Evolutionary conservation across 2,329 filamentous ascomycete species (phyloP).

Genomic region (Colletotrichum noveboracense): DNA sequence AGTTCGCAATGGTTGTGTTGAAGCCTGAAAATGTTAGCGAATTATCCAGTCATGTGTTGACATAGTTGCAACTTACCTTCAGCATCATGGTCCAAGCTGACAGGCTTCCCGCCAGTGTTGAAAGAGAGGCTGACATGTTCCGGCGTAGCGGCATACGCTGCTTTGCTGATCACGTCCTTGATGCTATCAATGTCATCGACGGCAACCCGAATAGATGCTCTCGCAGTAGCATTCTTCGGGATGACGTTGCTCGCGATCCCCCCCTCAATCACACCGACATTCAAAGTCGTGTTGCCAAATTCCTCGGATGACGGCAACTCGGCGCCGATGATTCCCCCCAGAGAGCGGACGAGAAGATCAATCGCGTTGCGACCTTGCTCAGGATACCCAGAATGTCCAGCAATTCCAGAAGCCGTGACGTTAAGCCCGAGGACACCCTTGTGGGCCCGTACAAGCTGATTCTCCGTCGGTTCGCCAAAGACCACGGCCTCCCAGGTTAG

Average conservation of each 20-base stretch:
- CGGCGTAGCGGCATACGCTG: slow-evolving; percentile 56
- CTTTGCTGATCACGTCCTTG: slow-evolving; percentile 54
- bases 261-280: slow-evolving; percentile 78
- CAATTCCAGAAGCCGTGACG: slow-evolving; percentile 73
- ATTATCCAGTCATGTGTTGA: background rate
- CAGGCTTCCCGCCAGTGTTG: slow-evolving; percentile 72
- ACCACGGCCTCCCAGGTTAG: slow-evolving; percentile 69
- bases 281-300: slow-evolving; percentile 89
- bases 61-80: slow-evolving; percentile 55
- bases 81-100: slow-evolving; percentile 80
- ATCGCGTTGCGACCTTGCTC: slow-evolving; percentile 88
- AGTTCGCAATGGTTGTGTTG: slow-evolving; percentile 82
- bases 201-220: slow-evolving; percentile 76
- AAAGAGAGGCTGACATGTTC: slow-evolving; percentile 70
- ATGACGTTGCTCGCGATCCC: slow-evolving; percentile 92
- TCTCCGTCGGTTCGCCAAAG: slow-evolving; percentile 93
- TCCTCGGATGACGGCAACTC: slow-evolving; percentile 77
- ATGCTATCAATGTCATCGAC: slow-evolving; percentile 70
- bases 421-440: slow-evolving; percentile 80
- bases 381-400: slow-evolving; percentile 89
- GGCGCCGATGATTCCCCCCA: slow-evolving; percentile 68
- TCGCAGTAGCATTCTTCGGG: slow-evolving; percentile 72
- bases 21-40: slow-evolving; percentile 61
- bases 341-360: slow-evolving; percentile 75
- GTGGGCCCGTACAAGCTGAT: slow-evolving; percentile 86